Base-by-base conservation (phyloP, 352 stramenopile genomes). In the Pythium dissimile region DNA sequence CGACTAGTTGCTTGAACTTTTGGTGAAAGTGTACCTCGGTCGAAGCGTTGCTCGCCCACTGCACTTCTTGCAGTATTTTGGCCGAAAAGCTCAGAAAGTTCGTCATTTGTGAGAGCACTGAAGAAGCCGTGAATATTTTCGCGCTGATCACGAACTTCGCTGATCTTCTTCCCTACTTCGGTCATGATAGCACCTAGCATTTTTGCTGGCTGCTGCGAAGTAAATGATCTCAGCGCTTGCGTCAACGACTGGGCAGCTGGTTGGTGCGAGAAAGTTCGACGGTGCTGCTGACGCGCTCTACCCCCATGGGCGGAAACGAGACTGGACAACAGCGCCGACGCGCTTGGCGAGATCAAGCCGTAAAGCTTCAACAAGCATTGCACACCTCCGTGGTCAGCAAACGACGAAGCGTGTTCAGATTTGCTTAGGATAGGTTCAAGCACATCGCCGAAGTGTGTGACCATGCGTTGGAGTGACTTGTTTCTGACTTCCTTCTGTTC, bases 361-460 rank as follows among this genome's bases (percentile, higher is more conserved):
- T 96, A 96, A 23, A 99, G 59, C 38, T 89, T 71, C 26, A 99
- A 66, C 21, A 99, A 67, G 39, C 83, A 66, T 45, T 92, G 72
- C 34, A 98, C 78, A 3, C 96, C 96, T 32, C 92, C 94, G 20
- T 84, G 73, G 32, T 95, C 75, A 0, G 95, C 77, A 81, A 99
- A 99, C 30, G 83, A 77, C 11, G 77, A 78, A 0, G 93, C 86
- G 44, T 98, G 83, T 59, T 98, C 96, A 7, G 95, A 87, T 43
- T 97, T 97, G 50, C 96, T 92, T 23, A 99, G 51, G 47, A 98
- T 85, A 31, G 97, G 88, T 63, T 99, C 95, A 10, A 98, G 66
- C 12, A 98, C 50, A 74, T 98, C 94, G 18, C 81, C 74, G 15
- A 99, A 73, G 50, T 98, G 71, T 9, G 69, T 82, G 23, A 62